phyloP scores from a whole-genome alignment of 1,284 basidiomycete genomes.

The Agaricales sp. region DNA sequence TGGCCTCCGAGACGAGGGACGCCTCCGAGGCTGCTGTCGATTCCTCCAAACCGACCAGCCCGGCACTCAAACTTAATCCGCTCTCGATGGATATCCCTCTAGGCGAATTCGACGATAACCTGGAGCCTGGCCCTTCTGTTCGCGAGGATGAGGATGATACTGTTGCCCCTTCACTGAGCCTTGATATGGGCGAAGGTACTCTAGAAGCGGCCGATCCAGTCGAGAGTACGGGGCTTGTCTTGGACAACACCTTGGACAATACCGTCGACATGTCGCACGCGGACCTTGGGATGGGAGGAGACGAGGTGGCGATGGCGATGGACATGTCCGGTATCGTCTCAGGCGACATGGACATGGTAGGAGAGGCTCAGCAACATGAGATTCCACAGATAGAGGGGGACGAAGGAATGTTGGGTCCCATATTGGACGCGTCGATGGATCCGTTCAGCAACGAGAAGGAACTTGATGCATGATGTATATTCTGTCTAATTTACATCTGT shows the following conservation, averaged over 20 bases:
- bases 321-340: constrained; percentile 55
- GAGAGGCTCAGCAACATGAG: constrained; percentile 26
- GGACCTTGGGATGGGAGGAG: constrained; percentile 18
- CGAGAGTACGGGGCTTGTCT: constrained; percentile 23
- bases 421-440: constrained; percentile 49
- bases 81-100: not conserved
- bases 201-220: constrained; percentile 17
- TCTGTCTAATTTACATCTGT: no score
- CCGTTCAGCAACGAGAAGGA: constrained; percentile 38
- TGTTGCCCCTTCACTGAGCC: constrained; percentile 3
- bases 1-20: not conserved
- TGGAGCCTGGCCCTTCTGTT: not conserved
- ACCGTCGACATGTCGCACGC: constrained; percentile 28
- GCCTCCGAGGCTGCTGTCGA: not conserved
- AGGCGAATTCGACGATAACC: not conserved
- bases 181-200: not conserved
- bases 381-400: constrained; percentile 41
- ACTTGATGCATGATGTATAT: not conserved
- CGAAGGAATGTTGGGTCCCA: constrained; percentile 46
- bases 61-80: not conserved
- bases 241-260: constrained; percentile 37
- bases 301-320: constrained; percentile 27
- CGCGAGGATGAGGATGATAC: not conserved
- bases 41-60: not conserved
- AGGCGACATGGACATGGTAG: constrained; percentile 50